Evolutionary conservation across 192 early-diverging fungal genomes (phyloP), one percentile per base, ranked within the genome.

Genomic region (Backusella parvicylindrica): DNA sequence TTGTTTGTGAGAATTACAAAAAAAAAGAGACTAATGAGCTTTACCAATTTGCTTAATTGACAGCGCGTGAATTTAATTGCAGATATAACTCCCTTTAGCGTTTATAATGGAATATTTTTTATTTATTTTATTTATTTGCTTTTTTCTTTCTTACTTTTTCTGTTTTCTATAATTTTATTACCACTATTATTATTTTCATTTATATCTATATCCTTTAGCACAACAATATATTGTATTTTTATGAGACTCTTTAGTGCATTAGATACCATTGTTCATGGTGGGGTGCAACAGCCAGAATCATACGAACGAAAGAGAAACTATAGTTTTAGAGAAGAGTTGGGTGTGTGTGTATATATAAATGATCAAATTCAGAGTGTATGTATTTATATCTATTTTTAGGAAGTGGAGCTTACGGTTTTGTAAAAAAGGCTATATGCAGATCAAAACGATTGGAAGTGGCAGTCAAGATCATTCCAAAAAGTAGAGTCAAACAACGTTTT

Each of bases 391-490:
- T 69, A 32, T 40, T 35, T 8, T 33, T 38, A 31, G 81, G 81
- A 13, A 76, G 65, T 40, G 93, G 93, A 28, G 87, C 92, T 15
- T 94, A 91, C 79, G 93, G 92, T 33, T 89, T 90, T 23, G 93
- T 94, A 64, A 86, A 90, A 70, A 75, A 87, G 71, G 91, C 92
- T 16, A 80, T 66, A 7, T 83, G 87, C 11, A 87, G 91, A 65
- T 89, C 87, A 21, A 89, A 92, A n/a, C 89, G 91, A 15, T 87
- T 91, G 21, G 85, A 89, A 35, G 95, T 95, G 18, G 97, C 97
- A 0, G 86, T 97, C 73, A 98, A 98, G 83, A 89, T 98, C 56
- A 98, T 98, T 81, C 89, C 89, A 79, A 97, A 98, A 79, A 88
- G 89, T 71, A 87, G 91, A 6, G 90, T 97, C 72, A 89, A 79